phyloP scores from a whole-genome alignment of 2,329 filamentous ascomycete genomes.

The Botrytis paeoniae region DNA sequence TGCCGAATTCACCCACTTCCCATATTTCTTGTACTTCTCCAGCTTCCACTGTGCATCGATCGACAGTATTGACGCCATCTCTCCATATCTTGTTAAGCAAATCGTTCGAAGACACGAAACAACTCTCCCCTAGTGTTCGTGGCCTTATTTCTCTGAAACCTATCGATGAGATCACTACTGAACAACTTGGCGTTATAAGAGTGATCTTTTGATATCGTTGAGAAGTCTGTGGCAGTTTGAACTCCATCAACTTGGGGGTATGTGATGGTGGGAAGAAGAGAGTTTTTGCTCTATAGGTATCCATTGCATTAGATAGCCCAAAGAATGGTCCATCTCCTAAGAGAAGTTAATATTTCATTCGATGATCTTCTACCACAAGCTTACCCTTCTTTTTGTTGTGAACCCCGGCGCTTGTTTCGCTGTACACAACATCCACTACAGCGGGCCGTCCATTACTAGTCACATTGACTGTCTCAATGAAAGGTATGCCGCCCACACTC shows the following conservation, averaged over 20 bases:
- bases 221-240: constrained; percentile 26
- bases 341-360: constrained; percentile 9
- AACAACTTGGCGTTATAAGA: constrained; percentile 27
- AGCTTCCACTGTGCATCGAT: constrained; percentile 11
- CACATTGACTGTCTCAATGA: constrained; percentile 24
- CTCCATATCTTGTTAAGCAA: constrained; percentile 30
- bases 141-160: constrained; percentile 23
- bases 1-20: constrained; percentile 5
- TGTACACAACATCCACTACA: constrained; percentile 29
- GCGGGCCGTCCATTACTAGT: constrained; percentile 21
- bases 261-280: constrained; percentile 22
- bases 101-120: constrained; percentile 28
- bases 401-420: constrained; percentile 28
- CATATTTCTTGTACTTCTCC: constrained; percentile 9
- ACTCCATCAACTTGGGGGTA: constrained; percentile 15
- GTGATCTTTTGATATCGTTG: constrained; percentile 30
- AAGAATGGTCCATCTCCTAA: constrained; percentile 32
- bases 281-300: constrained; percentile 27
- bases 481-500: constrained; percentile 28
- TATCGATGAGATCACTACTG: constrained; percentile 25
- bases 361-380: neutral
- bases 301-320: constrained; percentile 32
- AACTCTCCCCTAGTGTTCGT: constrained; percentile 21
- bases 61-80: constrained; percentile 22
- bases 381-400: constrained; percentile 22